Base-by-base conservation (phyloP, 495 filamentous ascomycete species). In the Viridothelium virens region DNA sequence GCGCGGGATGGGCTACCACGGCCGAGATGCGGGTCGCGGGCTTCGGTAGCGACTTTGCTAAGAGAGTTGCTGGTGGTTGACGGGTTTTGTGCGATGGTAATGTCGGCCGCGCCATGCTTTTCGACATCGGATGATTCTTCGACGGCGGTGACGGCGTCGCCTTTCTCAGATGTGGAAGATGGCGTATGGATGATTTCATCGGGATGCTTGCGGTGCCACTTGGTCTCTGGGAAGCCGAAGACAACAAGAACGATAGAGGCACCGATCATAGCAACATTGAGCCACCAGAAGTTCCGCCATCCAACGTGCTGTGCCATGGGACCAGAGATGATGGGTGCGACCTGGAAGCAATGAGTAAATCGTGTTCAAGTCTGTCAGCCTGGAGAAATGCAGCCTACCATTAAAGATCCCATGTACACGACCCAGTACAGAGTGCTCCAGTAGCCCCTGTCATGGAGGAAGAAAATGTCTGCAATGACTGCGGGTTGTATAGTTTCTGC, bases 351-450 rank as follows among this genome's bases (percentile, higher is more conserved):
- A 7, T 41, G 10, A 47, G 37, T 63, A 41, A 41, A 25, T 6
- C 5, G 14, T 12, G 12, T 1, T 34, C 64, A 1, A 70, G 63
- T 16, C 56, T 41, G 47, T 18, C 16, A 37, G 25, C n/a, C 16
- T 14, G 31, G 48, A 44, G 47, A 63, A 37, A n/a, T 44, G 53
- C 50, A 41, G 65, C 61, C 14, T 41, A 77, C 77, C 77, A 79
- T 79, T 14, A 82, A 68, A 33, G 75, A 76, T 1, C 72, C 72
- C 77, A 75, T 82, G 76, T 74, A 82, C 16, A 76, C 78, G 18
- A 82, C 85, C 74, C 85, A 88, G 72, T 88, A 88, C 12, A 87
- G 76, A 0, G 85, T 87, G 65, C 88, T 85, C 70, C 85, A 85
- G 47, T 83, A 82, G 34, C 86, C 86, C 56, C 86, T 78, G 68